Percentiles rank a stretch among this genome's conserved stretches.
phyloP scores from a whole-genome alignment of 1,284 basidiomycete genomes.

The Lentinula novae-zelandiae region DNA sequence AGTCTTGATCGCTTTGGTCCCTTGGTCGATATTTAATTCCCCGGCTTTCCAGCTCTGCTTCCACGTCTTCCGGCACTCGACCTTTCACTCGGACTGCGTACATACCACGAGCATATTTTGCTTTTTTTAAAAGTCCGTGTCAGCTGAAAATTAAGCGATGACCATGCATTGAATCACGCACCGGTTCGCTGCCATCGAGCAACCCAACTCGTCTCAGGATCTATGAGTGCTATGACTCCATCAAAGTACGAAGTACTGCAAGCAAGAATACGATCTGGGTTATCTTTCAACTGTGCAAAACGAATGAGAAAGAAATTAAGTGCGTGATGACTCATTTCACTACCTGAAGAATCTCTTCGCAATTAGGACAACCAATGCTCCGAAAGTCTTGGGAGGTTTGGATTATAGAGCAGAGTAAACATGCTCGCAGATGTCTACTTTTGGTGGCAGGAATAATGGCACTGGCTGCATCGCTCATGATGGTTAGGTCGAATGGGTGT shows the following conservation, averaged over 20 bases:
- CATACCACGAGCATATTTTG: conserved; percentile 82
- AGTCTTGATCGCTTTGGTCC: conserved; percentile 74
- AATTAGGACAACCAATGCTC: conserved; percentile 91
- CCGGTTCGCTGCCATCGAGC: conserved; percentile 90
- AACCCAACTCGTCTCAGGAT: conserved; percentile 93
- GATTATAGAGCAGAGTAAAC: conserved; percentile 89
- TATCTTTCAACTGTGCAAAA: conserved; percentile 77
- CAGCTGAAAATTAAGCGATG: background rate
- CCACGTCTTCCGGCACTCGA: conserved; percentile 81
- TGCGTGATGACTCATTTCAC: conserved; percentile 12
- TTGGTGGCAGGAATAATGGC: conserved; percentile 13
- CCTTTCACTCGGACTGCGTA: conserved; percentile 89
- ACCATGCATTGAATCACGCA: conserved; percentile 35
- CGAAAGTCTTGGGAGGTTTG: conserved; percentile 85
- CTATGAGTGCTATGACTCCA: conserved; percentile 86
- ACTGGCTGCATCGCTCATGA: conserved; percentile 9
- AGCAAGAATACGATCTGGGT: conserved; percentile 75
- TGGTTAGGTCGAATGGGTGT: background rate
- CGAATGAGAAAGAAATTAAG: background rate
- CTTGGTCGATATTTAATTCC: conserved; percentile 80
- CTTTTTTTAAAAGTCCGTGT: conserved; percentile 33
- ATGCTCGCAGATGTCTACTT: conserved; percentile 75
- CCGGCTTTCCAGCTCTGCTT: conserved; percentile 69
- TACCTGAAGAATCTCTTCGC: conserved; percentile 93
- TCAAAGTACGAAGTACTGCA: conserved; percentile 97